Base-by-base conservation (phyloP, 164 flowering plant genomes). In the Dillenia turbinata region DNA sequence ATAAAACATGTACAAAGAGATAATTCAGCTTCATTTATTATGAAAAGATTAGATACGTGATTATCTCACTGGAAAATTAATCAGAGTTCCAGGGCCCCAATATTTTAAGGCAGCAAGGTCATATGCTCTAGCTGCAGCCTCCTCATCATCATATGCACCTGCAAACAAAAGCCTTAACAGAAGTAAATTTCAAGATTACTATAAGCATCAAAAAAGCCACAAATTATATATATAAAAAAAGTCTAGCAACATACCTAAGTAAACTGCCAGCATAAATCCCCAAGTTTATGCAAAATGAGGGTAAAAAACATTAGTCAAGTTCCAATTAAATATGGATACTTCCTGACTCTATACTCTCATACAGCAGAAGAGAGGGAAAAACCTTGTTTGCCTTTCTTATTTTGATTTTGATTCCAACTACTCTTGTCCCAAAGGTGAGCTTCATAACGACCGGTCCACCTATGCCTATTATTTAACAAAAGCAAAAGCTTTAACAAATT, bases 131-230 rank as follows among this genome's bases (percentile, higher is more conserved):
- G 99, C 99, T 53, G 99, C 99, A 77, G 99, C 97, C 69, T 95
- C 99, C 79, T 95, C 99, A 56, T 95, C 99, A 72, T 95, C 99
- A 83, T 95, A 95, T 61, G 99, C 99, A 60, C 99, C 99, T 91
- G 67, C 8, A 69, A 66, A 40, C n/a, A 52, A 69, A 33, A 4
- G 7, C 6, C 40, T 33, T 33, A 33, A 15, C 13, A 15, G 3
- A 13, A 49, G 49, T n/a, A 44, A 56, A 9, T 56, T 2, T 14
- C 11, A 46, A 61, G 6, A 57, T 49, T 26, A 55, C 55, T 24
- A 17, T 44, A 16, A 51, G 24, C 49, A 24, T 12, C 12, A 49
- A 26, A 52, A 45, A n/a, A 17, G 49, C 65, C 46, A 52, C 40
- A 15, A 59, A 46, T 16, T 60, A 17, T 15, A 19, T 2, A 22